A percentile compares a stretch with the other conserved stretches of the same genome.
Conservation (phyloP, 2,329 filamentous ascomycete genomes). For the Stenocarpella maydis region DNA sequence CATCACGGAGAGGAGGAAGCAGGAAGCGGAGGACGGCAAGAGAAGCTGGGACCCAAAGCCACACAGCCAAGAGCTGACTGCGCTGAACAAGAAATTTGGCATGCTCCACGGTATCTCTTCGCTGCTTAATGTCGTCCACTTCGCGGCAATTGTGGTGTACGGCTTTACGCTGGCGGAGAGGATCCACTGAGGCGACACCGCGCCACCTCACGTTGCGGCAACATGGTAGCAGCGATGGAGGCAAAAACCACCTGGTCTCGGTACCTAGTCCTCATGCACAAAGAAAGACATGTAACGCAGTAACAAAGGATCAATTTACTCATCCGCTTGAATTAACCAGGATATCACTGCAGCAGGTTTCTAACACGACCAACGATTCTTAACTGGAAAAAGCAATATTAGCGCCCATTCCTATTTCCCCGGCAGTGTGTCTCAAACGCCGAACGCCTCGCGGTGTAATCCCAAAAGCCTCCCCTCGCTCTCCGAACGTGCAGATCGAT, state of each 20-base stretch:
- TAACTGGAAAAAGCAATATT: background rate
- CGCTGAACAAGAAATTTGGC: slow-evolving; percentile 80
- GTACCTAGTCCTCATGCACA: background rate
- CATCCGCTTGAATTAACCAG: background rate
- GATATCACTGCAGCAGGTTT: background rate
- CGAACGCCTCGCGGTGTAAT: too few relatives aligned
- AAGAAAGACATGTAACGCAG: background rate
- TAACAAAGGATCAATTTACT: background rate
- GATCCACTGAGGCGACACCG: slow-evolving; percentile 51
- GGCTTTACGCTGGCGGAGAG: slow-evolving; percentile 76
- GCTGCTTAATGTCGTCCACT: slow-evolving; percentile 76
- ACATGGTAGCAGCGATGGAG: background rate
- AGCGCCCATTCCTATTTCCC: background rate
- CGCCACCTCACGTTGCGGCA: background rate
- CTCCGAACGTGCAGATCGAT: background rate
- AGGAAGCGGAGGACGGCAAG: slow-evolving; percentile 91
- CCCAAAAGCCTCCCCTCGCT: background rate
- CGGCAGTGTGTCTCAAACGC: too few relatives aligned
- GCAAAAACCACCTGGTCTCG: background rate
- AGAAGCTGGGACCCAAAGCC: slow-evolving; percentile 81
- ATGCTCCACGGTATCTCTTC: slow-evolving; percentile 84
- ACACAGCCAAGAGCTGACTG: slow-evolving; percentile 85
- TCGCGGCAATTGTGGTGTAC: slow-evolving; percentile 78
- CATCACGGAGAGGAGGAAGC: slow-evolving; percentile 79
- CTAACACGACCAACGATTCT: background rate